A percentile compares a stretch with the other conserved stretches of the same genome.
Evolutionary conservation across 2,329 filamentous ascomycete species (phyloP).

Genomic region (Ceratocystis smalleyi): DNA sequence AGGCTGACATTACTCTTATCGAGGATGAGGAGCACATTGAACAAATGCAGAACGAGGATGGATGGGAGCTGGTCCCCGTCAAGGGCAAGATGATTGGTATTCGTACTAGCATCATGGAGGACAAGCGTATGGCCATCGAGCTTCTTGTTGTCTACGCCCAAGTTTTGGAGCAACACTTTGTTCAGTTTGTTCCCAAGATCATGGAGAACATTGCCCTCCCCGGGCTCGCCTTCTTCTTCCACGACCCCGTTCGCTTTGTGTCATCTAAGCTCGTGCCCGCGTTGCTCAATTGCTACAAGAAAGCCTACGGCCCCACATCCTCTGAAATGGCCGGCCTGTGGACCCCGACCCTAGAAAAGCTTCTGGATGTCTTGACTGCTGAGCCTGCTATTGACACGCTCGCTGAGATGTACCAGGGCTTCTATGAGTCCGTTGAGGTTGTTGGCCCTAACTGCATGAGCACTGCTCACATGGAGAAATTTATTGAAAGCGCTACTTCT

Average conservation of each 20-base stretch:
- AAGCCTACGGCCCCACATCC: slow-evolving; percentile 68
- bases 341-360: slow-evolving; percentile 71
- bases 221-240: slow-evolving; percentile 95
- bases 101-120: slow-evolving; percentile 88
- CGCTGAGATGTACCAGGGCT: slow-evolving; percentile 98
- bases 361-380: slow-evolving; percentile 81
- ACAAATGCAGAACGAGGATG: slow-evolving; percentile 82
- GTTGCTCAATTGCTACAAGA: slow-evolving; percentile 85
- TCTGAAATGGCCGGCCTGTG: slow-evolving; percentile 69
- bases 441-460: slow-evolving; percentile 73
- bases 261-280: slow-evolving; percentile 91
- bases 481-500: slow-evolving; percentile 72
- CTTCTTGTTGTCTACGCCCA: slow-evolving; percentile 94
- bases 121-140: slow-evolving; percentile 99
- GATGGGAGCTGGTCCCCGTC: slow-evolving; percentile 91
- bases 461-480: slow-evolving; percentile 63
- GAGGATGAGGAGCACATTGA: slow-evolving; percentile 92
- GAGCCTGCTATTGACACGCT: slow-evolving; percentile 93
- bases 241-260: slow-evolving; percentile 88
- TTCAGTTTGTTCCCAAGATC: slow-evolving; percentile 78
- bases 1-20: slow-evolving; percentile 90
- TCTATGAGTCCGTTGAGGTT: slow-evolving; percentile 95
- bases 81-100: slow-evolving; percentile 98
- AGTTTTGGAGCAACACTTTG: slow-evolving; percentile 82
- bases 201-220: slow-evolving; percentile 95